Conservation (phyloP, 192 early-diverging fungal species). For the Kappamyces sp. region DNA sequence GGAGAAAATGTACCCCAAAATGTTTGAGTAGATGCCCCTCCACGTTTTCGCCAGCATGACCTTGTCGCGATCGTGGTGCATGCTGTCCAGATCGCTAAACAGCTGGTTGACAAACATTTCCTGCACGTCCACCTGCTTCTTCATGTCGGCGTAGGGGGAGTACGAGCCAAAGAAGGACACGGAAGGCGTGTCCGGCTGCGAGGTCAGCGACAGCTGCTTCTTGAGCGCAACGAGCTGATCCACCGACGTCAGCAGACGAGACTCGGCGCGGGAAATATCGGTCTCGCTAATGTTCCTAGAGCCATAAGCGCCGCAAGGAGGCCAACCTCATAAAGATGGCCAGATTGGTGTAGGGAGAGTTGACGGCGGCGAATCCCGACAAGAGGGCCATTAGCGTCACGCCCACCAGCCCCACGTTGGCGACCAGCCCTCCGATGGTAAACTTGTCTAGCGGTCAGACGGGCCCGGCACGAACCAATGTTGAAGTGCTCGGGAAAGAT, state of each 20-base stretch:
- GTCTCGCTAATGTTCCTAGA: slow-evolving; percentile 31
- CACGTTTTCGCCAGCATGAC: slow-evolving; percentile 1
- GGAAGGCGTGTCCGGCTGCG: not conserved
- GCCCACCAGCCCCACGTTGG: slow-evolving; percentile 80
- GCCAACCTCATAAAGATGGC: slow-evolving; percentile 69
- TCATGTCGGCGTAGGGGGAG: not conserved
- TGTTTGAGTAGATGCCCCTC: slow-evolving; percentile 53
- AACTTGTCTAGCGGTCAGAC: not conserved
- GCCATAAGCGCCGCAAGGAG: too few relatives aligned
- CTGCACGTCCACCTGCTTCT: not conserved
- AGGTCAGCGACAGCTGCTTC: slow-evolving; percentile 39
- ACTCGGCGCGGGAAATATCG: slow-evolving; percentile 56
- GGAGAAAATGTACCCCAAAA: slow-evolving; percentile 81
- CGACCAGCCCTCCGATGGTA: slow-evolving; percentile 32
- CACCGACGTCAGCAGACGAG: slow-evolving; percentile 62
- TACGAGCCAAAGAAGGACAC: not conserved
- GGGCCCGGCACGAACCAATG: slow-evolving; percentile 1
- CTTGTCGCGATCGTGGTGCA: slow-evolving; percentile 1
- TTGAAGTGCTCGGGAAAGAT: not conserved
- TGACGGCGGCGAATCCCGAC: slow-evolving; percentile 92
- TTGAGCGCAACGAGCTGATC: slow-evolving; percentile 63
- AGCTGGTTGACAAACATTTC: slow-evolving; percentile 29
- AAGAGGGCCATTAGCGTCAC: slow-evolving; percentile 89
- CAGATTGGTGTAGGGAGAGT: slow-evolving; percentile 81
- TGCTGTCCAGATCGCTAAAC: slow-evolving; percentile 68